Evolutionary conservation across 768 basidiomycete species (phyloP).

Genomic region (Boletus fagicola): DNA sequence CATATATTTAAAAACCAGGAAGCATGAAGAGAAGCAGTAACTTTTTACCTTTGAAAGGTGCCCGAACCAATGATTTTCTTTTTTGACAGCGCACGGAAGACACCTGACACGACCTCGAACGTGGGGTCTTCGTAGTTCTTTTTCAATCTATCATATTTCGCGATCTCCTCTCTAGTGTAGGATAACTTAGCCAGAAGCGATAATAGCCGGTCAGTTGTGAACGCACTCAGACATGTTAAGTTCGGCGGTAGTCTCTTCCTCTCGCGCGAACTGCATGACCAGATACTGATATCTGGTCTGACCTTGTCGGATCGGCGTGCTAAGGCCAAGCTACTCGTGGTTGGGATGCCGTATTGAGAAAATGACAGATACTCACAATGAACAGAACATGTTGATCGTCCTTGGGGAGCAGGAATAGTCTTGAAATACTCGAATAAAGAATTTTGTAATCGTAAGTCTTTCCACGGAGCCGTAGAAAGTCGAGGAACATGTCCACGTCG

Average conservation of each 20-base stretch:
- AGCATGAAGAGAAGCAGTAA: no score
- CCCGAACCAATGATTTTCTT: slow-evolving; percentile 92
- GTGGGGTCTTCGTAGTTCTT: slow-evolving; percentile 95
- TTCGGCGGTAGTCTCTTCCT: slow-evolving; percentile 96
- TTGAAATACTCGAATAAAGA: slow-evolving; percentile 80
- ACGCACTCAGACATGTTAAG: slow-evolving; percentile 89
- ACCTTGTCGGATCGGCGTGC: slow-evolving; percentile 93
- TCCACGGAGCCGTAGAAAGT: slow-evolving; percentile 91
- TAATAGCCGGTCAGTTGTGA: background rate
- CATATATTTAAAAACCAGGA: background rate
- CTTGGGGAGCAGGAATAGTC: slow-evolving; percentile 90
- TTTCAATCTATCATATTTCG: slow-evolving; percentile 79
- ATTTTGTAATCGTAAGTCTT: slow-evolving; percentile 99
- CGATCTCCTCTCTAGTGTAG: slow-evolving; percentile 63
- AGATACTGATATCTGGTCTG: slow-evolving; percentile 97
- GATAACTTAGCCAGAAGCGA: background rate
- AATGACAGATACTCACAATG: slow-evolving; percentile 59
- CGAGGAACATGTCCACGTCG: slow-evolving; percentile 97
- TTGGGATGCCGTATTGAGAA: slow-evolving; percentile 4
- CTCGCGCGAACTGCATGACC: slow-evolving; percentile 96
- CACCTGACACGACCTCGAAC: slow-evolving; percentile 90
- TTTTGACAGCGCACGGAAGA: slow-evolving; percentile 86
- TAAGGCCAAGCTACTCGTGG: slow-evolving; percentile 73
- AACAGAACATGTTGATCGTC: slow-evolving; percentile 96
- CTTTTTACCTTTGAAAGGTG: slow-evolving; percentile 73